Conservation (phyloP, 2,329 filamentous ascomycete genomes). For the Aspergillus sp. region DNA sequence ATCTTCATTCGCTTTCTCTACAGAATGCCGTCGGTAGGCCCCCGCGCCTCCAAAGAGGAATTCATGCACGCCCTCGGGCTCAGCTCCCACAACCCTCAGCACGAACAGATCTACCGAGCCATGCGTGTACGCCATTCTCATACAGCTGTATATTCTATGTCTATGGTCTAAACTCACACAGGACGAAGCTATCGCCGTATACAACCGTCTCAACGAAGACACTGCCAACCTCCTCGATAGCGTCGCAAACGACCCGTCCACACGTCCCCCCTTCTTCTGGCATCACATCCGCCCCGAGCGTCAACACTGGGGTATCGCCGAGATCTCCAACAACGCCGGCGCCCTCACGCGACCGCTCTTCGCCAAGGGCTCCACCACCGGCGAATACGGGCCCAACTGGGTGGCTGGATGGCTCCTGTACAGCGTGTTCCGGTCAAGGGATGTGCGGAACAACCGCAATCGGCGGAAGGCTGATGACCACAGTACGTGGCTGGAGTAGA, state of each 20-base stretch:
- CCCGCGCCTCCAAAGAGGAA: conserved; percentile 45
- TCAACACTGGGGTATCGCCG: conserved; percentile 41
- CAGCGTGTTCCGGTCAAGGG: conserved; percentile 47
- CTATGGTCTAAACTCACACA: conserved; percentile 12
- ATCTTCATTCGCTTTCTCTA: neutral
- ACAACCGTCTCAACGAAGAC: conserved; percentile 41
- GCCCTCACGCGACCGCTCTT: conserved; percentile 39
- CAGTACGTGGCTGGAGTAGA: conserved; percentile 4
- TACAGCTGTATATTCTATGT: neutral
- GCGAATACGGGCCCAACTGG: conserved; percentile 47
- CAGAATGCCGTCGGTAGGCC: conserved; percentile 36
- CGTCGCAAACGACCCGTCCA: conserved; percentile 34
- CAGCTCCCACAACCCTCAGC: conserved; percentile 38
- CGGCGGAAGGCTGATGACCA: conserved; percentile 35
- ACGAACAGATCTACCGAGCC: conserved; percentile 44
- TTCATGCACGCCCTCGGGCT: conserved; percentile 46
- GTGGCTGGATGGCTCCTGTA: conserved; percentile 47
- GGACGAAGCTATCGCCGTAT: conserved; percentile 46
- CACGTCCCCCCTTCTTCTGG: conserved; percentile 45
- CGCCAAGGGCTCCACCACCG: conserved; percentile 38
- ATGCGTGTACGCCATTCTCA: conserved; percentile 38
- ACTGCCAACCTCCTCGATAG: conserved; percentile 40
- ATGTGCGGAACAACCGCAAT: conserved; percentile 47
- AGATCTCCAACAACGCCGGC: conserved; percentile 41
- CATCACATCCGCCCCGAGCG: conserved; percentile 45